These are phyloP conservation scores for Calonectria pseudoreteaudii DNA, from an alignment of 2,329 filamentous ascomycete genomes.

Conservation along the genomic window DNA sequence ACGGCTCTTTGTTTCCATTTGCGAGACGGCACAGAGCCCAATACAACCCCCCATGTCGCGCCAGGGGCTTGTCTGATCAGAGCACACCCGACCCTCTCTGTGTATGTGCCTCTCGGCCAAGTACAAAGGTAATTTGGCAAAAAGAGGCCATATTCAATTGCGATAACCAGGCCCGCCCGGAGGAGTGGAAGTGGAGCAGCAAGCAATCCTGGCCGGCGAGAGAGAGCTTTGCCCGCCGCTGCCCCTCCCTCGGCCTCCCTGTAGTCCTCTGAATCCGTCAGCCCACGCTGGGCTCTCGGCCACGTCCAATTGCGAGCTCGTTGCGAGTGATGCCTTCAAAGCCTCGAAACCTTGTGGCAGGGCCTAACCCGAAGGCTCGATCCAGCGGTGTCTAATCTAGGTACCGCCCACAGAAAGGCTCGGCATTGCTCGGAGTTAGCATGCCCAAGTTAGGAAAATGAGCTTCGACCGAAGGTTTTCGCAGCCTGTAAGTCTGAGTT, in stretches of 20 bases:
- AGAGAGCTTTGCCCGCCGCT: neutral
- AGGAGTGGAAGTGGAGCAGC: slow-evolving; percentile 24
- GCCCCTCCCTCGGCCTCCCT: neutral
- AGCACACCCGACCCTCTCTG: neutral
- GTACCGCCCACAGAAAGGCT: slow-evolving; percentile 7
- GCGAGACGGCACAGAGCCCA: neutral
- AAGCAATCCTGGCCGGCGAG: neutral
- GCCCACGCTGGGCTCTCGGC: neutral
- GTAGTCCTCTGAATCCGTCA: neutral
- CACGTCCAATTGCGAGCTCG: neutral
- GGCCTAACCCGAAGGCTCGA: neutral
- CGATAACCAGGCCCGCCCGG: slow-evolving; percentile 9
- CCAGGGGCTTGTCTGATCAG: slow-evolving; percentile 1
- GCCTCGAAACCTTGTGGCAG: neutral
- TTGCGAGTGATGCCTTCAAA: neutral
- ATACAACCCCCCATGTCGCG: neutral
- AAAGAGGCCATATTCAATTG: slow-evolving; percentile 19
- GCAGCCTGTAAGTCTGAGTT: neutral
- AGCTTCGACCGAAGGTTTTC: neutral
- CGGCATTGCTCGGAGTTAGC: neutral
- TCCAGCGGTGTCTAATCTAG: slow-evolving; percentile 1
- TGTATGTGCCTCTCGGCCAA: neutral
- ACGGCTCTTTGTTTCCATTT: slow-evolving; percentile 4
- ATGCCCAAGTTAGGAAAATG: neutral
- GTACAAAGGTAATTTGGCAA: neutral